Evolutionary conservation across 2,329 filamentous ascomycete genomes (phyloP).

Genomic region (Aspergillus quadricinctus): DNA sequence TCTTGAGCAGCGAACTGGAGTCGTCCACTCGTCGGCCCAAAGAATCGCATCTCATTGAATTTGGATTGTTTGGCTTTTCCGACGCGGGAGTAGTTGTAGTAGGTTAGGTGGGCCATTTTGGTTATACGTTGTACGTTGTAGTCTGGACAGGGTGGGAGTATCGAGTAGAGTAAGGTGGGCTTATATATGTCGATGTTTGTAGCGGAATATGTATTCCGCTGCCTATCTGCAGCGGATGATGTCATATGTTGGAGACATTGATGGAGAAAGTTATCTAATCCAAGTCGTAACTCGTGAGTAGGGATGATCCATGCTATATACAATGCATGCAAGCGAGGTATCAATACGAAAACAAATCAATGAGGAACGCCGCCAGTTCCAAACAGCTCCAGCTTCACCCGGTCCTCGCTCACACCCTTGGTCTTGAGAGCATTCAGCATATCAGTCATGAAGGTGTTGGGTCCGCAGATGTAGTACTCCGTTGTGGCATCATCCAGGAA

Average conservation of each 20-base stretch:
- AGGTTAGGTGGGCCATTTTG: conserved; percentile 36
- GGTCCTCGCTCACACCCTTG: conserved; percentile 52
- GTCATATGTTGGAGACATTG: neutral
- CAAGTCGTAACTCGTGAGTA: neutral
- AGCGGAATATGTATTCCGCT: neutral
- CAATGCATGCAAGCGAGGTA: neutral
- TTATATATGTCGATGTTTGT: neutral
- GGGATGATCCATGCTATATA: neutral
- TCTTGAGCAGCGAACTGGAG: conserved; percentile 23
- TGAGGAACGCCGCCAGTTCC: conserved; percentile 45
- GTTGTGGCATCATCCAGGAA: conserved; percentile 51
- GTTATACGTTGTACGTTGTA: neutral
- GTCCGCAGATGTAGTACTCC: conserved; percentile 70
- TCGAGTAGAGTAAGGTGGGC: neutral
- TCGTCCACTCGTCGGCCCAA: conserved; percentile 35
- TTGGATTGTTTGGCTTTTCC: conserved; percentile 33
- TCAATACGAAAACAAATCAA: neutral
- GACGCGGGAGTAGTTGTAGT: conserved; percentile 36
- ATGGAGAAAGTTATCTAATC: neutral
- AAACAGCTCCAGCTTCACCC: conserved; percentile 64
- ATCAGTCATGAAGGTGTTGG: conserved; percentile 64
- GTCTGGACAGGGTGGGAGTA: neutral
- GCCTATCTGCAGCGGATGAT: neutral
- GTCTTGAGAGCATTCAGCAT: conserved; percentile 50
- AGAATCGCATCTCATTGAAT: conserved; percentile 33